Evolutionary conservation across 1,284 basidiomycete genomes (phyloP), one percentile per base, ranked within the genome.

Genomic region (Tylopilus orsonianus): DNA sequence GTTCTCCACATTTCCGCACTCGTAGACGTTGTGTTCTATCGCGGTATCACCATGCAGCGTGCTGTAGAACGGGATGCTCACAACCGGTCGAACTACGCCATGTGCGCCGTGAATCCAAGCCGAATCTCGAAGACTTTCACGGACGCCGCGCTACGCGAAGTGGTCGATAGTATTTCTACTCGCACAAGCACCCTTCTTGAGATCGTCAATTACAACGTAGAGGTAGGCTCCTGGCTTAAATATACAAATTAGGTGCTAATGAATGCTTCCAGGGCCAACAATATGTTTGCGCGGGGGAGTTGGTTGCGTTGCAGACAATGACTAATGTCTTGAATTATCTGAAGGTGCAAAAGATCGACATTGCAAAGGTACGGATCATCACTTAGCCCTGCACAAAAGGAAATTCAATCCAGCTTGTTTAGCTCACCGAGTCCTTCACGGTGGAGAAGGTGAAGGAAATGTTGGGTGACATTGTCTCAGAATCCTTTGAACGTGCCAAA

Each of bases 41-140:
- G 97, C 71, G 96, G 96, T 67, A 96, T 99, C 64, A 99, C 96
- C 42, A 99, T 99, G 96, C 95, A 97, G 67, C 91, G 94, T 38
- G 95, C 95, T 18, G 95, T 97, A 52, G 91, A 97, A 70, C 91
- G 96, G 40, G 96, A 98, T 64, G 77, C 87, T 3, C 78, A 90
- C 50, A 95, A 95, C 65, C 84, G 96, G 44, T 95, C 92, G 27
- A 93, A 96, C 70, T 99, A 98, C 64, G 95, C 93, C 16, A 98
- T 99, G 97, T 95, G 94, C 71, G 96, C 96, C 14, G 90, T 97
- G 64, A 98, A 98, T 71, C 97, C 97, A 2, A 89, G 92, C 60
- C 87, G 96, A 53, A 92, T 99, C 56, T 93, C 92, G 34, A 89
- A 87, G 69, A 87, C 90, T 5, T 98, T 98, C 79, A 93, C 84